phyloP scores from a whole-genome alignment of 805 yeast species.

The Teunomyces pallodes region DNA sequence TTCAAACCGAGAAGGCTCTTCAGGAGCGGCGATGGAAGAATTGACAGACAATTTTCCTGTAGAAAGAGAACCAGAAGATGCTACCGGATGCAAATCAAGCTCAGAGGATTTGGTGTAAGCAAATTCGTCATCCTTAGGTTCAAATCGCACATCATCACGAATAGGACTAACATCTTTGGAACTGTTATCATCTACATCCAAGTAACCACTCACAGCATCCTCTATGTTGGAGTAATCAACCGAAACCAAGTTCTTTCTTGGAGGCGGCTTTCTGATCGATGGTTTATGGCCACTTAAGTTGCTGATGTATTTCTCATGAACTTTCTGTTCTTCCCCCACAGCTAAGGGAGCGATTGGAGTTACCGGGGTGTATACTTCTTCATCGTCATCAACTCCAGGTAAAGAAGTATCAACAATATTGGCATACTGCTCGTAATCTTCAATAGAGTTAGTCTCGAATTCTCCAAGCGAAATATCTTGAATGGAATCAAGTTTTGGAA shows the following conservation, averaged over 20 bases:
- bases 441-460: not conserved
- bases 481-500: slow-evolving; percentile 22
- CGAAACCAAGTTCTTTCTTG: slow-evolving; percentile 23
- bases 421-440: not conserved
- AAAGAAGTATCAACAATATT: slow-evolving; percentile 16
- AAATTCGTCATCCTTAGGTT: not conserved
- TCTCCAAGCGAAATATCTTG: slow-evolving; percentile 6
- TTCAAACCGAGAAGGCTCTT: not conserved
- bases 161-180: slow-evolving; percentile 1
- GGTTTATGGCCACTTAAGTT: slow-evolving; percentile 25
- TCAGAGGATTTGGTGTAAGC: slow-evolving; percentile 3
- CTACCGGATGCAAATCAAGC: slow-evolving; percentile 9
- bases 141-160: slow-evolving; percentile 4
- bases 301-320: slow-evolving; percentile 22
- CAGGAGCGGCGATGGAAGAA: not conserved
- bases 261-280: slow-evolving; percentile 37
- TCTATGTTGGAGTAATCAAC: slow-evolving; percentile 29
- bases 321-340: slow-evolving; percentile 16
- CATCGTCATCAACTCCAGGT: slow-evolving; percentile 19
- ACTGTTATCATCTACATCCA: slow-evolving; percentile 17
- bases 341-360: slow-evolving; percentile 28
- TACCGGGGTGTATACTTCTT: slow-evolving; percentile 8
- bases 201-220: slow-evolving; percentile 32
- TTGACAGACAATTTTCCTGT: slow-evolving; percentile 18
- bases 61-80: slow-evolving; percentile 15